Evolutionary conservation across 345 rosid species (phyloP).

Genomic region (Pistacia vera): DNA sequence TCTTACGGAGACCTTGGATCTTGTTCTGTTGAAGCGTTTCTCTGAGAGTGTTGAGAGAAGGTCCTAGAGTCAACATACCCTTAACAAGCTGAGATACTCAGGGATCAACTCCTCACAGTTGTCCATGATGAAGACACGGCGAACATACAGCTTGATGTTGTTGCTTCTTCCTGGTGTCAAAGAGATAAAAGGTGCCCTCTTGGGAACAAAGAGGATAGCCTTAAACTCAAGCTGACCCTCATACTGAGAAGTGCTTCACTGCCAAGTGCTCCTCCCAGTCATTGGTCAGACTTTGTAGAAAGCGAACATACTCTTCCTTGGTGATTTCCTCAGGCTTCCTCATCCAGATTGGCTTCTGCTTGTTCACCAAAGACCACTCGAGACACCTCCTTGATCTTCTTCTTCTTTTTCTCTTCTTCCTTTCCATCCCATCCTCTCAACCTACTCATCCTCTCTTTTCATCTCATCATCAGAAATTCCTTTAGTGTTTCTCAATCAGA

Average conservation of each 20-base stretch:
- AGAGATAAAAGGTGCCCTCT: conserved; percentile 92
- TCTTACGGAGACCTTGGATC: conserved; percentile 88
- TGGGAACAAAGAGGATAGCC: conserved; percentile 87
- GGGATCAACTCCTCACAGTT: conserved; percentile 93
- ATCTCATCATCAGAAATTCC: conserved; percentile 89
- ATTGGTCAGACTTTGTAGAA: conserved; percentile 91
- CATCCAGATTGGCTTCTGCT: conserved; percentile 97
- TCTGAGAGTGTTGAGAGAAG: conserved; percentile 84
- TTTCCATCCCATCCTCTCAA: conserved; percentile 76
- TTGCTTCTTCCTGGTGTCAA: conserved; percentile 93
- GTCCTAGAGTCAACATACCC: conserved; percentile 88
- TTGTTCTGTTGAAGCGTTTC: conserved; percentile 89
- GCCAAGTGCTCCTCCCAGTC: conserved; percentile 95
- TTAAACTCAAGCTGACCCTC: conserved; percentile 96
- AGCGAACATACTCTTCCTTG: conserved; percentile 89
- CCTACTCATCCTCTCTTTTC: conserved; percentile 85
- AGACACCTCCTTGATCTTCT: conserved; percentile 89
- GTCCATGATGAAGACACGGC: conserved; percentile 95
- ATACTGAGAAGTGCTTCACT: conserved; percentile 88
- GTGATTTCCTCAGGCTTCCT: conserved; percentile 90
- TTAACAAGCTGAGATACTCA: conserved; percentile 77
- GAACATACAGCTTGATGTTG: conserved; percentile 92
- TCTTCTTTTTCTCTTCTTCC: conserved; percentile 79
- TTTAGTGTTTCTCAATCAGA: conserved; percentile 87
- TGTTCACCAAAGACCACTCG: conserved; percentile 87